Base-by-base conservation (phyloP, 225 moss, liverwort and hornwort genomes). In the Straminergon stramineum region DNA sequence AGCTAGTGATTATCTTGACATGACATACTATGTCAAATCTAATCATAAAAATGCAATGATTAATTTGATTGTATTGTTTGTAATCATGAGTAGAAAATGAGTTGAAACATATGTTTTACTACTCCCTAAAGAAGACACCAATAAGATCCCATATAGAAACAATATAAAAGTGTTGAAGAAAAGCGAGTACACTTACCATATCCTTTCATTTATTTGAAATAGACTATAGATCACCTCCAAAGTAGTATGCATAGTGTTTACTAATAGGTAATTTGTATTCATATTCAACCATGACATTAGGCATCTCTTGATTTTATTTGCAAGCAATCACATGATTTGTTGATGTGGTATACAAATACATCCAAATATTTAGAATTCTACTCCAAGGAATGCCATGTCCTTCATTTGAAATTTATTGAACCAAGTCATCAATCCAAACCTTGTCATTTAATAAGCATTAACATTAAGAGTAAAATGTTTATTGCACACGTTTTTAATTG, bases 271-370 rank as follows among this genome's bases (percentile, higher is more conserved):
- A 71, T 0, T 0, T 0, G 1, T 41, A 26, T 4, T 9, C 0
- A 71, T 15, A 41, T 0, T 1, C 3, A 26, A 0, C 41, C 8
- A 41, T 71, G 13, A 41, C 0, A 5, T 39, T 24, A n/a, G 13
- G 14, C 24, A 7, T 24, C 3, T 69, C 1, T 1, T 39, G 1
- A 70, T 70, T 2, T 39, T 70, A 1, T 0, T 0, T 39, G 1
- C 21, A 13, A 70, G 24, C 0, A 39, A 39, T n/a, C 4, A 69
- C 0, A n/a, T 0, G 1, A n/a, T 39, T 69, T 69, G 2, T 69
- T 39, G 23, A 23, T 23, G 4, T 23, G 1, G 1, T 23, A 4
- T n/a, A 69, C 6, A 23, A n/a, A 69, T 69, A 11, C 5, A 2
- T 69, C 2, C 1, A 69, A 1, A 7, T 13, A 23, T 67, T 37